Evolutionary conservation across 2,329 filamentous ascomycete species (phyloP), one percentile per base, ranked within the genome.

Genomic region (Basipetospora chlamydospora): DNA sequence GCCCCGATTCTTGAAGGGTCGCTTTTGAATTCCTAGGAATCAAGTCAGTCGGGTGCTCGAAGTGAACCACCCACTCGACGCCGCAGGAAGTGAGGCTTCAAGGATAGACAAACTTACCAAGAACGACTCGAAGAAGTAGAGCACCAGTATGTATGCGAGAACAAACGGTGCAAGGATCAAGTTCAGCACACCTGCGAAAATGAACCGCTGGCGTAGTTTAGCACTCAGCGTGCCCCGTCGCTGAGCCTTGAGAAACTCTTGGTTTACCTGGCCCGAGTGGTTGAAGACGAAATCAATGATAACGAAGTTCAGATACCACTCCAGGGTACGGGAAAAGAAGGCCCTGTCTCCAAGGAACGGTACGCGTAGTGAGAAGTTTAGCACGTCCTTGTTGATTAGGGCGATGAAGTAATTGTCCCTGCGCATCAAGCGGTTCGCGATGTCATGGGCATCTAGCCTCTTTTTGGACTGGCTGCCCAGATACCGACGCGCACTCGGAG

Each of bases 401-500:
- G 90, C 90, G 48, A 98, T 95, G 43, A 95, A 72, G 49, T 95
- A 98, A 50, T 98, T 98, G 43, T 95, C 88, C 50, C 84, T 81
- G 41, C 90, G 79, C 90, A 98, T 96, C 31, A 98, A 61, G 22
- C 90, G 76, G 51, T 96, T 98, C 6, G 90, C 90, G 53, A 98
- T 96, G 50, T 95, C 90, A 49, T 95, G 85, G 9, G 90, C 90
- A 56, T 95, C 90, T 47, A 98, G 77, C 43, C 88, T 73, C 58
- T 96, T 85, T 54, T 95, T 93, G 16, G 85, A 92, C 51, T 92
- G 85, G 40, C 77, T 86, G 31, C 82, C 81, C 43, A 88, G 67
- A 45, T 64, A 75, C n/a, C 57, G 60, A 3, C 69, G 64, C 40
- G 72, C 59, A 5, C 57, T 59, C 3, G 60, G 59, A 1, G 67